A percentile compares a stretch with the other conserved stretches of the same genome.
Evolutionary conservation across 441 rosid genomes (phyloP).

Genomic region (Raphanus hybrid): DNA sequence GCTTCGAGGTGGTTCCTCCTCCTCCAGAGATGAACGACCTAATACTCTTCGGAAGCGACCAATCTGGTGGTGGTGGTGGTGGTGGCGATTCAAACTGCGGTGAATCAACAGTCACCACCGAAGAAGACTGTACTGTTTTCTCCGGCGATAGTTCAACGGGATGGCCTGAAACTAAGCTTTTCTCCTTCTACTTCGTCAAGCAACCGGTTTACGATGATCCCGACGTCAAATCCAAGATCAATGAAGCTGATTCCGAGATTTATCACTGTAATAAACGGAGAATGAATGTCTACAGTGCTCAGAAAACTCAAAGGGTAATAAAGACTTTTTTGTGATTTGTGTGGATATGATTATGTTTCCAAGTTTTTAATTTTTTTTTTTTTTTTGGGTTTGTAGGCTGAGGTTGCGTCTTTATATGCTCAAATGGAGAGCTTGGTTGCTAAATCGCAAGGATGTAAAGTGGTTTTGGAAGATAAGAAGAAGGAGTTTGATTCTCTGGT

Average conservation of each 20-base stretch:
- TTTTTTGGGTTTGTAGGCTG: slow-evolving; percentile 49
- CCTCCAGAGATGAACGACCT: slow-evolving; percentile 37
- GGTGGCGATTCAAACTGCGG: slow-evolving; percentile 18
- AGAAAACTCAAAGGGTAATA: slow-evolving; percentile 64
- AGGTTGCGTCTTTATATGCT: slow-evolving; percentile 52
- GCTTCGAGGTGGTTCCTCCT: slow-evolving; percentile 46
- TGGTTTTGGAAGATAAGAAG: slow-evolving; percentile 63
- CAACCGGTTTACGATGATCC: slow-evolving; percentile 71
- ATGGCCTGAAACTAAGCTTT: slow-evolving; percentile 18
- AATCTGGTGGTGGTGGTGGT: slow-evolving; percentile 11
- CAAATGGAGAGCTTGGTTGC: slow-evolving; percentile 54
- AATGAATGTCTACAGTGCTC: slow-evolving; percentile 47
- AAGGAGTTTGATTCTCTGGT: slow-evolving; percentile 76
- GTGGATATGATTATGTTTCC: not conserved
- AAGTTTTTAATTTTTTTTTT: not conserved
- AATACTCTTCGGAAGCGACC: slow-evolving; percentile 30
- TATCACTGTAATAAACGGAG: slow-evolving; percentile 53
- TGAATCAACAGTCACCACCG: slow-evolving; percentile 38
- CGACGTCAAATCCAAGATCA: slow-evolving; percentile 61
- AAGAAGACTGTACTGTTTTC: slow-evolving; percentile 35
- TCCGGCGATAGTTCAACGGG: slow-evolving; percentile 45
- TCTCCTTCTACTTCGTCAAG: slow-evolving; percentile 61
- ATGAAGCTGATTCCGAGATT: slow-evolving; percentile 74
- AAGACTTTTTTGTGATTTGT: slow-evolving; percentile 2
- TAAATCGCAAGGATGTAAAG: slow-evolving; percentile 52